Evolutionary conservation across 2,329 filamentous ascomycete genomes (phyloP), one percentile per base, ranked within the genome.

Genomic region (Mycosphaerella sp.): DNA sequence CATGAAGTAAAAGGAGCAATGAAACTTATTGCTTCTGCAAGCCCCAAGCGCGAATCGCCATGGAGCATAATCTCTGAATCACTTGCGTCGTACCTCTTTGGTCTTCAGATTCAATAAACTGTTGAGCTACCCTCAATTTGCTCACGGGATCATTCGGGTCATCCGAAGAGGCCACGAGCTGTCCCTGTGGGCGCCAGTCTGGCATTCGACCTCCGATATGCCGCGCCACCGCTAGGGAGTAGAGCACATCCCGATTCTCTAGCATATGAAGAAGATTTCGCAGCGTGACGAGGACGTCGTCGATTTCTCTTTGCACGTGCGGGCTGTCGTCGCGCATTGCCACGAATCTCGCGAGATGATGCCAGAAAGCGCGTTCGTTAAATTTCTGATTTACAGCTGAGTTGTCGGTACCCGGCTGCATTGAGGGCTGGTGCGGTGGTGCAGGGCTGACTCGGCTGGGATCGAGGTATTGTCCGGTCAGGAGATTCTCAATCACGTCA

Each of bases 181-280:
- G 59, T 29, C 59, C 62, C 17, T 62, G 59, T 12, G 66, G 65
- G 26, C 65, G 60, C 59, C 76, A 76, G 26, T 74, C 72, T 12
- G 71, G 68, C 56, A 74, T 66, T 11, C 83, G 80, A 32, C 83
- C 82, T 44, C 86, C 84, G 47, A 90, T 77, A 58, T 91, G 83
- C 26, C 89, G 83, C 12, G 87, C 83, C 52, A 95, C 82, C 7
- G 87, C 88, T 60, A 95, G 85, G 0, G 88, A 93, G 72, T 95
- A 95, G 53, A 96, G 81, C 14, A 95, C 85, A 68, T 96, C 90
- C 50, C 91, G 83, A 65, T 92, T 93, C 72, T 96, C 91, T 23
- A 85, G 81, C 45, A 86, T 86, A 62, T 89, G 86, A 10, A 95
- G 78, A 21, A 92, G 77, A 53, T 79, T 79, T 32, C 89, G 83